Evolutionary conservation across 768 basidiomycete species (phyloP).

Genomic region (Omphalotus guepiniiformis): DNA sequence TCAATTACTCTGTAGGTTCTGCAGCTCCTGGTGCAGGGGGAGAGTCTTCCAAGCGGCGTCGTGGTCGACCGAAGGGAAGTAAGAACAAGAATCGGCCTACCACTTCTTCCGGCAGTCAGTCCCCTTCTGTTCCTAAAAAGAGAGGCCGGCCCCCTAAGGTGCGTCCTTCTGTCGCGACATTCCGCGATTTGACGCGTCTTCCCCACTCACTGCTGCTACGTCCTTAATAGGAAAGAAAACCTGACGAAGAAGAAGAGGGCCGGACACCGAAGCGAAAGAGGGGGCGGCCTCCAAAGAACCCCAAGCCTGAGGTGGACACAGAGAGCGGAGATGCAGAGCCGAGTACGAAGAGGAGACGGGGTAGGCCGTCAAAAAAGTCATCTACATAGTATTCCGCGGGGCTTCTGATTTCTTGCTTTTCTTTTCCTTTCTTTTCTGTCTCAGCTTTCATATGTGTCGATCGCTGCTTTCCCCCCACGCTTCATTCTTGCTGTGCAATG

Average conservation of each 20-base stretch:
- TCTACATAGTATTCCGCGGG: slow-evolving; percentile 21
- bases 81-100: slow-evolving; percentile 56
- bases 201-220: slow-evolving; percentile 14
- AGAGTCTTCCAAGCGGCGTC: slow-evolving; percentile 59
- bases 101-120: slow-evolving; percentile 28
- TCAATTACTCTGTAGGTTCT: slow-evolving; percentile 30
- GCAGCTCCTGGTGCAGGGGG: slow-evolving; percentile 26
- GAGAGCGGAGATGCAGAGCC: slow-evolving; percentile 41
- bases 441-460: slow-evolving; percentile 20
- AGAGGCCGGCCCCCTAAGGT: slow-evolving; percentile 70
- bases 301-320: slow-evolving; percentile 43
- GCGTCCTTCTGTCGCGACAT: slow-evolving; percentile 21
- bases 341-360: slow-evolving; percentile 63
- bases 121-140: slow-evolving; percentile 43
- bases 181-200: slow-evolving; percentile 17
- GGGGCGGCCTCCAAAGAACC: slow-evolving; percentile 70
- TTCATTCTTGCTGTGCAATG: slow-evolving; percentile 6
- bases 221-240: slow-evolving; percentile 2
- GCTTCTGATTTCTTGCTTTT: not conserved
- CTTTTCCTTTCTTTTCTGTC: slow-evolving; percentile 4
- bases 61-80: slow-evolving; percentile 88
- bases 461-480: slow-evolving; percentile 14
- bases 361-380: slow-evolving; percentile 61
- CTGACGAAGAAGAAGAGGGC: slow-evolving; percentile 36
- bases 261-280: slow-evolving; percentile 61